Base-by-base conservation (phyloP, 2,329 filamentous ascomycete genomes). In the Dactylellina sp. region DNA sequence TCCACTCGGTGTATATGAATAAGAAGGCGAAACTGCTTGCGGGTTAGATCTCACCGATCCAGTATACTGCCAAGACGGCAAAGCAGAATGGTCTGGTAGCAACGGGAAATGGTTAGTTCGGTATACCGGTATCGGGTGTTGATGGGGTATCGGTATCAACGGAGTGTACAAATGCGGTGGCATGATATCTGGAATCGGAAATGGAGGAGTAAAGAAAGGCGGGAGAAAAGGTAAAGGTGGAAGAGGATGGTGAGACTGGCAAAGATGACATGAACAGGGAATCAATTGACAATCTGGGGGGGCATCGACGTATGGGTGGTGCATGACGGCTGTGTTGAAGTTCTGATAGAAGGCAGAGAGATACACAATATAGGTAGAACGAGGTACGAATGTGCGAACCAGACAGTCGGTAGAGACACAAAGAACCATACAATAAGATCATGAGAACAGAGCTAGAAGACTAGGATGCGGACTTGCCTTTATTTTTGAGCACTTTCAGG, bases 251-350 rank as follows among this genome's bases (percentile, higher is more conserved):
- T 46, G 56, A 47, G 55, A 7, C 22, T 61, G 55, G 37, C 55
- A 70, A 22, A 52, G 49, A 49, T 14, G 47, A 20, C 64, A 70
- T 11, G 55, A 18, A 49, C 64, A 61, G 59, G 56, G 47, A 24
- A 28, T 9, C 16, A 55, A 61, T n/a, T 25, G 18, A 56, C 20
- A 47, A 25, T 56, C 37, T 39, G 39, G 24, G 24, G 47, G 28
- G 25, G 46, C 32, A 24, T 49, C 18, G 14, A 18, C n/a, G n/a
- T 20, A 18, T 44, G 28, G 24, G 20, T 46, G 53, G 46, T 52
- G 42, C 62, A 65, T 65, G 20, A 7, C 42, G 22, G n/a, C n/a
- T 39, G 52, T 46, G 22, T 24, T 35, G 18, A 40, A 7, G 28
- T 11, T 20, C 46, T 52, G 11, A 16, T 18, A 22, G 25, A n/a